A percentile compares a stretch with the other conserved stretches of the same genome.
Conservation (phyloP, 805 yeast genomes). For the Kodamaea nitidulidarum region DNA sequence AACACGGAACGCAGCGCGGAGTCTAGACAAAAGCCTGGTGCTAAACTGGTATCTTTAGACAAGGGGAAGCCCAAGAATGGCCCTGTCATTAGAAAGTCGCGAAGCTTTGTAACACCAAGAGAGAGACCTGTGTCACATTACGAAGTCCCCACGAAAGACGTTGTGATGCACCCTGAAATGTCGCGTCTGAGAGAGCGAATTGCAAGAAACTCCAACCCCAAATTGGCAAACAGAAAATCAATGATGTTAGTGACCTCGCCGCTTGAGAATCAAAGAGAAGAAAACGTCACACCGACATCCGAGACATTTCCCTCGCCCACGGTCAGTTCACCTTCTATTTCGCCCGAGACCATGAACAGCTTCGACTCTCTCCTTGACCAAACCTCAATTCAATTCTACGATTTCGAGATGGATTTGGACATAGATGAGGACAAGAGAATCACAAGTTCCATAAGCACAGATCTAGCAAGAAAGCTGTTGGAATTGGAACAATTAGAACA, state of each 20-base stretch:
- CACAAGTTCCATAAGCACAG: neutral
- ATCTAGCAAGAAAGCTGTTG: constrained; percentile 1
- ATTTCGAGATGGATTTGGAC: constrained; percentile 13
- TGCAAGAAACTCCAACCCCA: constrained; percentile 1
- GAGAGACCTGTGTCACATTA: neutral
- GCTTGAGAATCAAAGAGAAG: neutral
- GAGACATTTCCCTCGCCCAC: neutral
- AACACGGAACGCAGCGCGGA: constrained; percentile 17
- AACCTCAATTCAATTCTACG: constrained; percentile 16
- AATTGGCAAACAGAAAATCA: constrained; percentile 11
- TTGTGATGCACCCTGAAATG: neutral
- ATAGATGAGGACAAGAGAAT: constrained; percentile 5
- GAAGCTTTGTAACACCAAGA: neutral
- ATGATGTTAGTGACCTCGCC: neutral
- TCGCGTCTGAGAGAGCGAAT: neutral
- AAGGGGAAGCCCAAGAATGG: neutral
- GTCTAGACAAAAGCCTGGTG: constrained; percentile 3
- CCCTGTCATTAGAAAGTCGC: neutral
- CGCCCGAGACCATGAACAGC: constrained; percentile 14
- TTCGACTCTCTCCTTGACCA: constrained; percentile 18
- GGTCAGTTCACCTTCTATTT: constrained; percentile 1
- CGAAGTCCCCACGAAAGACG: neutral
- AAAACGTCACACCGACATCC: constrained; percentile 6
- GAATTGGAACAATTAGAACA: constrained; percentile 2
- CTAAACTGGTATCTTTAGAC: neutral